Base-by-base conservation (phyloP, 1,284 basidiomycete genomes). In the Leccinum ponderosum region DNA sequence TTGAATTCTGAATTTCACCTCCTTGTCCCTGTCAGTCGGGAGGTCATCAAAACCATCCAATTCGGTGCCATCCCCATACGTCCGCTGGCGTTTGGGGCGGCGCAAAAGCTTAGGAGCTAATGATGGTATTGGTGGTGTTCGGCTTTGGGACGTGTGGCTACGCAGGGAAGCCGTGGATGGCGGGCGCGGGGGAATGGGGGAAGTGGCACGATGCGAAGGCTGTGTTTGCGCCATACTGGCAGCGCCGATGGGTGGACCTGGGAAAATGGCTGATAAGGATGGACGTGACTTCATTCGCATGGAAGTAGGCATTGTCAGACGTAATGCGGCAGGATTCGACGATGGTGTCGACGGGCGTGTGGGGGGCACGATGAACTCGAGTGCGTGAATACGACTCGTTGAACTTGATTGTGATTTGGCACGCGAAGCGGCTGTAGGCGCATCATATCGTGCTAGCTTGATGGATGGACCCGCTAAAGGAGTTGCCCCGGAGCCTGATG, bases 51-150 rank as follows among this genome's bases (percentile, higher is more conserved):
- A 87, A 1, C 76, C 87, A 69, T 98, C 96, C 53, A 98, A 80
- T 76, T 98, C 96, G 7, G 93, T 94, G 6, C 96, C 96, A 73
- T 97, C 94, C 3, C 95, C 95, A 73, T 92, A 98, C 15, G 84
- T 81, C 61, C 86, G 82, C 60, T 80, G 79, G 55, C 88, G 85
- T 71, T 90, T 91, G 2, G 93, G 91, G 68, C 87, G 81, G 59
- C 88, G 86, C 56, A 95, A 77, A 12, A 93, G 73, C 72, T 87
- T 90, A 5, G 86, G 83, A n/a, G 83, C 83, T 7, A 79, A 74
- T 14, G 80, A 62, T 58, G 79, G 67, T 60, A 64, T 68, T 56
- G 60, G 67, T 60, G 70, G 72, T 44, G 73, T 75, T 58, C 76
- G 74, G 22, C 66, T 68, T 15, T 69, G 66, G 53, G 66, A 70